Base-by-base conservation (phyloP, 2,329 filamentous ascomycete species). In the Elsinoe perseae region DNA sequence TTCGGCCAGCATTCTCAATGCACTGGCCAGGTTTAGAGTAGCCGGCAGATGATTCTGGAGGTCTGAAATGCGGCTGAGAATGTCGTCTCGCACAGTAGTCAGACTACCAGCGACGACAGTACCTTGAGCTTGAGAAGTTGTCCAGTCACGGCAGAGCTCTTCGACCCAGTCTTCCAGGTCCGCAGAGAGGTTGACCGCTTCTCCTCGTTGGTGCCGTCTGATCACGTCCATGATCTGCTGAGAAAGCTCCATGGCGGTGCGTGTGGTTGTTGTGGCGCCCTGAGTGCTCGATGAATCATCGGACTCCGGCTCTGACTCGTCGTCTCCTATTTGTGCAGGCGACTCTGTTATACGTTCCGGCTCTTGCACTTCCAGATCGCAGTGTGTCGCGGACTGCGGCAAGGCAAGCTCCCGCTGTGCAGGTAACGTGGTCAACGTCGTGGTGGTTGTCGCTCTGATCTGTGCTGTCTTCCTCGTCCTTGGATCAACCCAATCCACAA, bases 401-500 rank as follows among this genome's bases (percentile, higher is more conserved):
- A 20, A 20, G n/a, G 38, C 10, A 2, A 44, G 12, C 14, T 44
- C 27, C 23, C 38, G 20, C 16, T 40, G 16, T 21, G 25, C 53
- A 8, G 53, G 42, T 7, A 44, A 18, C 2, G 53, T 44, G 23
- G 40, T 44, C 2, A 56, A 20, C 20, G 53, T 56, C 12, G 36
- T 54, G 5, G 42, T 56, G 30, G 38, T 56, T 5, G 53, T 56
- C 1, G 42, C 42, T 10, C 38, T 14, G 10, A 46, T 56, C 23
- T 32, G 28, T 9, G 53, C 23, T 10, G 28, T 36, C 57, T 64
- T 65, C 30, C 64, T 59, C 16, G 64, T 70, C 66, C 73, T 70
- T 10, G 73, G 76, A 55, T 79, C 75, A 20, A 82, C 74, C 79
- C 79, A 89, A 58, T 80, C 77, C 2, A 75, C 72, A 57, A 91